These are phyloP conservation scores for Aspergillus sp. DNA, from an alignment of 2,329 filamentous ascomycete species.

Conservation along the genomic window DNA sequence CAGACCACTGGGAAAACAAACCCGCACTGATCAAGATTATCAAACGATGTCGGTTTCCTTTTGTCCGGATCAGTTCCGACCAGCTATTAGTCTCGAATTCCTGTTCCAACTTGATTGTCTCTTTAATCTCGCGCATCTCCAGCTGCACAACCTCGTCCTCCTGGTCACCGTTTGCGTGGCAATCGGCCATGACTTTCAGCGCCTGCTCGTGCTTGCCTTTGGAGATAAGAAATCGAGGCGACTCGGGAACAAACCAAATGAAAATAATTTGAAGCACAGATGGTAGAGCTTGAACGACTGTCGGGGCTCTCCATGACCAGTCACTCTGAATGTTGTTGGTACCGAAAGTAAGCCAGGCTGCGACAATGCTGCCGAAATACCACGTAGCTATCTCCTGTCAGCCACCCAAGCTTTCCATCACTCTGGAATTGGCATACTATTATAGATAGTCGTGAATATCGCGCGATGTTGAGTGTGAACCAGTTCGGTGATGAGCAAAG, in stretches of 20 bases:
- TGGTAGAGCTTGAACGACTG: conserved; percentile 57
- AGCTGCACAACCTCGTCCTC: conserved; percentile 25
- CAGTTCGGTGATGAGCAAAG: conserved; percentile 24
- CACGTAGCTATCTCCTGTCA: conserved; percentile 28
- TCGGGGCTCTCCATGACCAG: conserved; percentile 46
- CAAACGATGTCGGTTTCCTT: conserved; percentile 52
- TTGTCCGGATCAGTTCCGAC: conserved; percentile 34
- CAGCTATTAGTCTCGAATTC: conserved; percentile 45
- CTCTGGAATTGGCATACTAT: not conserved
- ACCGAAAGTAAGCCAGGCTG: conserved; percentile 38
- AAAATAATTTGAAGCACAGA: conserved; percentile 50
- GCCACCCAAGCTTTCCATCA: no score
- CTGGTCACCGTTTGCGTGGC: conserved; percentile 37
- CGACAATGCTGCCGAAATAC: conserved; percentile 45
- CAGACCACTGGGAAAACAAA: conserved; percentile 56
- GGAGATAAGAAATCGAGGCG: conserved; percentile 48
- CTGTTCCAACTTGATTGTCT: conserved; percentile 41
- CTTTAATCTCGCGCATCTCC: conserved; percentile 35
- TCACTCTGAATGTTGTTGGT: conserved; percentile 31
- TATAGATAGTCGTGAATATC: conserved; percentile 20
- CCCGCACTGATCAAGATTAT: conserved; percentile 51
- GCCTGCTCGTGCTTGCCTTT: conserved; percentile 25
- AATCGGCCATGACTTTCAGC: conserved; percentile 26
- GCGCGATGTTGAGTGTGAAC: conserved; percentile 25
- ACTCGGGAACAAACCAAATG: conserved; percentile 64